phyloP scores from a whole-genome alignment of 176 grass and related monocot genomes.

The Phragmites australis region DNA sequence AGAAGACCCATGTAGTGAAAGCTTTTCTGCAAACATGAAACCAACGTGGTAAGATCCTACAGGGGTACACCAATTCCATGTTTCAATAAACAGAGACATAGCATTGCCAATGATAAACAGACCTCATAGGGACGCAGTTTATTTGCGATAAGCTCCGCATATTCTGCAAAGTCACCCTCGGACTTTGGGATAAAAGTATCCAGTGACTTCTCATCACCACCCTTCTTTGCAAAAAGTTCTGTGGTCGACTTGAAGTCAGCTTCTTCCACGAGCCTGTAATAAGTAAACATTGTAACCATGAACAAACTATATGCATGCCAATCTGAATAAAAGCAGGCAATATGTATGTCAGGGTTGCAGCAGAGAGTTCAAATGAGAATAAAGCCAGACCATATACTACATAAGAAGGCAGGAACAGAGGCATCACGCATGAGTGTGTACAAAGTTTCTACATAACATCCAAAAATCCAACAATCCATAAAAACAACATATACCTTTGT shows the following conservation, averaged over 20 bases:
- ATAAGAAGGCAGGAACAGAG: background rate
- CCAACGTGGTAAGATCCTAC: conserved; percentile 7
- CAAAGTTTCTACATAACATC: background rate
- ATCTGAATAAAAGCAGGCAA: background rate
- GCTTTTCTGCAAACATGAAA: conserved; percentile 66
- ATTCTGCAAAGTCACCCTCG: conserved; percentile 76
- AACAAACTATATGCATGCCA: background rate
- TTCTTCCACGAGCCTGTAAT: conserved; percentile 78
- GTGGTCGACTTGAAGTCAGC: conserved; percentile 81
- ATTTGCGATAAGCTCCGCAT: conserved; percentile 73
- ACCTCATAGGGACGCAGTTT: conserved; percentile 80
- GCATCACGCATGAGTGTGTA: background rate
- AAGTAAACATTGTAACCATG: conserved; percentile 9
- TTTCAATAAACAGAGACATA: background rate
- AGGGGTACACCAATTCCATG: background rate
- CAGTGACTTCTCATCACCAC: conserved; percentile 56
- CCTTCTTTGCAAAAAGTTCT: conserved; percentile 80
- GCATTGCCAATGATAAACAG: background rate
- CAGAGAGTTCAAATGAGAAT: background rate
- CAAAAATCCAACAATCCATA: background rate
- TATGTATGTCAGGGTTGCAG: background rate
- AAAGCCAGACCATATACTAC: background rate
- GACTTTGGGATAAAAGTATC: conserved; percentile 85
- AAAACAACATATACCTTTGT: conserved; percentile 61
- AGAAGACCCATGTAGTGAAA: conserved; percentile 80